Percentiles rank a stretch among this genome's conserved stretches.
phyloP scores from a whole-genome alignment of 2,329 filamentous ascomycete genomes.

The Alternaria gaisen region DNA sequence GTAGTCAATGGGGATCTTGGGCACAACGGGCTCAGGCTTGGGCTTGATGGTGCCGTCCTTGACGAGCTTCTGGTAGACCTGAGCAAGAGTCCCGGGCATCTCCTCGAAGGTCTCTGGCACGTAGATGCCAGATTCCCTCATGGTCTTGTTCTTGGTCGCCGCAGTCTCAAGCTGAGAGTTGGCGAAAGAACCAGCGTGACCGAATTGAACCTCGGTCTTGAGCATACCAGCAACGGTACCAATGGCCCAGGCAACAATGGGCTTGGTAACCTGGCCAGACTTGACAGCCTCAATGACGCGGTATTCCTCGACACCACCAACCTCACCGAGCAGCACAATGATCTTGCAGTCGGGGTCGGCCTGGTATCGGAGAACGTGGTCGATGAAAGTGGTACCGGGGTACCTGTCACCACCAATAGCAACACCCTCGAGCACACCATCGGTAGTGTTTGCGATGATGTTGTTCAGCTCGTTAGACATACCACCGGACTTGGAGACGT shows the following conservation, averaged over 20 bases:
- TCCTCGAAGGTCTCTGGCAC: constrained; percentile 98
- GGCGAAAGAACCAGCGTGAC: constrained; percentile 97
- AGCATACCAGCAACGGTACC: constrained; percentile 99
- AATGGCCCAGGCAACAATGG: constrained; percentile 98
- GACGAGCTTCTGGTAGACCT: constrained; percentile 89
- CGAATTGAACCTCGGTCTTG: constrained; percentile 99
- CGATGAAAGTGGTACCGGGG: constrained; percentile 98
- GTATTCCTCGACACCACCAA: constrained; percentile 99
- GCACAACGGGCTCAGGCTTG: constrained; percentile 86
- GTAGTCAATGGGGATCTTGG: constrained; percentile 99
- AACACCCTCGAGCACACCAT: constrained; percentile 98
- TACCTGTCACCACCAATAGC: constrained; percentile 99
- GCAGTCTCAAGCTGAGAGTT: constrained; percentile 99
- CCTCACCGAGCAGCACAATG: constrained; percentile 92
- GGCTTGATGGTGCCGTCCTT: constrained; percentile 85
- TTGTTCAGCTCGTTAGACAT: constrained; percentile 99
- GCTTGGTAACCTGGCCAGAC: constrained; percentile 94
- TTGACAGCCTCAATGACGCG: constrained; percentile 98
- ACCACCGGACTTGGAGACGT: constrained; percentile 99
- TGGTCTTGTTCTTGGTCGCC: constrained; percentile 93
- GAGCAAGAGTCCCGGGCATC: constrained; percentile 77
- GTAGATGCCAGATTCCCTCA: constrained; percentile 93
- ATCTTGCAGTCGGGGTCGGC: constrained; percentile 98
- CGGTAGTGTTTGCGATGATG: constrained; percentile 94
- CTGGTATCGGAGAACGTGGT: constrained; percentile 96